Base-by-base conservation (phyloP, 2,329 filamentous ascomycete genomes). In the Setomelanomma holmii region DNA sequence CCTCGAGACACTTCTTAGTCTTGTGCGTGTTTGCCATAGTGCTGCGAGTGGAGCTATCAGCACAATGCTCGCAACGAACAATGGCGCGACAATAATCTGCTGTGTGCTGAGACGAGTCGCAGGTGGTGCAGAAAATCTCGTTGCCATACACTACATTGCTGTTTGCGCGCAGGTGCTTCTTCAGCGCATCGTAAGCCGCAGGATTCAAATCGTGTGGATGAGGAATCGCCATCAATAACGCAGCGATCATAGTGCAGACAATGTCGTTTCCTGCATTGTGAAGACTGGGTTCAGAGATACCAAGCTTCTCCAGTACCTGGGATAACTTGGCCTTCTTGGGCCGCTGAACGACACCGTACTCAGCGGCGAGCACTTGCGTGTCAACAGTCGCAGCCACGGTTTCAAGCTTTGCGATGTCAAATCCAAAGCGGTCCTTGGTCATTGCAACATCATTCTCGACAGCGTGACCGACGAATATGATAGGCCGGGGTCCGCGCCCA, bases 381-480 rank as follows among this genome's bases (percentile, higher is more conserved):
- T 67, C 63, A 3, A 68, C 24, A 1, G 59, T 63, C 6, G 51
- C 40, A n/a, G 60, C 48, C 14, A 68, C 39, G 8, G 27, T 44
- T 1, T 51, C 58, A 5, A 60, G 23, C 6, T 17, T 33, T 3
- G 48, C 30, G 2, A 64, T 22, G 22, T 68, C 58, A 6, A 67
- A 21, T 3, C 50, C 54, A 8, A 66, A 53, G 4, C 55, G 35
- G 20, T 59, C 19, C 19, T 56, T 60, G 14, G 66, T 42, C n/a
- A 49, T 38, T n/a, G 45, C 34, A 11, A 50, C 40, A 39, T 68
- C 60, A 16, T 60, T 61, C 2, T 51, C 49, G 0, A 64, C 43
- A 4, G 56, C 65, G 17, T 68, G 62, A 4, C 65, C 65, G 0
- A 68, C n/a, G 40, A 68, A 58, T 1, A 68, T 57, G 16, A 66